Conservation (phyloP, 1,139 yeast genomes). For the Casaregolazyma lundiana region DNA sequence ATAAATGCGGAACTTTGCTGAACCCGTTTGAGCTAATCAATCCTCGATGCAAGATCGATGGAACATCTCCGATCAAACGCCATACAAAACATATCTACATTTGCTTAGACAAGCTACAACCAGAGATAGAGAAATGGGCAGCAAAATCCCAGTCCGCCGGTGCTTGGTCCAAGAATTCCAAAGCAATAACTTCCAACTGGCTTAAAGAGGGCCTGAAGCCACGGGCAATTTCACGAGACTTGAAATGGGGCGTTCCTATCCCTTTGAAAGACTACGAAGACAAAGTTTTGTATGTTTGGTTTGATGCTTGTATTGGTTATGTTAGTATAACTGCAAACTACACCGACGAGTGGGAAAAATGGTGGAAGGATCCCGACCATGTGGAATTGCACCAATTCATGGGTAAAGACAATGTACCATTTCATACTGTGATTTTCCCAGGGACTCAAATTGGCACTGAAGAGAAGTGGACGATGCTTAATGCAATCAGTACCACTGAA, state of each 20-base stretch:
- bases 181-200: conserved; percentile 87
- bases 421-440: conserved; percentile 98
- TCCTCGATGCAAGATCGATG: conserved; percentile 93
- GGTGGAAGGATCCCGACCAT: conserved; percentile 87
- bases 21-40: conserved; percentile 89
- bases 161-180: conserved; percentile 87
- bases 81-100: conserved; percentile 84
- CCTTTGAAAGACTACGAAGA: conserved; percentile 74
- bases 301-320: conserved; percentile 96
- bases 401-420: conserved; percentile 99
- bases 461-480: conserved; percentile 85
- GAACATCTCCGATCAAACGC: conserved; percentile 70
- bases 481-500: conserved; percentile 91
- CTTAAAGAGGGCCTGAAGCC: conserved; percentile 88
- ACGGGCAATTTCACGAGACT: conserved; percentile 94
- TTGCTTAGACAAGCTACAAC: conserved; percentile 77
- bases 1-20: conserved; percentile 83
- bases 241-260: conserved; percentile 98
- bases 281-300: conserved; percentile 96
- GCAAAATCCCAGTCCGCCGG: conserved; percentile 64
- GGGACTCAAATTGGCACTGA: conserved; percentile 83
- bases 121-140: conserved; percentile 68
- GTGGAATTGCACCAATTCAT: conserved; percentile 90
- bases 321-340: conserved; percentile 94
- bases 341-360: conserved; percentile 71